Evolutionary conservation across 2,329 filamentous ascomycete species (phyloP), one percentile per base, ranked within the genome.

Genomic region (Aspergillus novoparasiticus): DNA sequence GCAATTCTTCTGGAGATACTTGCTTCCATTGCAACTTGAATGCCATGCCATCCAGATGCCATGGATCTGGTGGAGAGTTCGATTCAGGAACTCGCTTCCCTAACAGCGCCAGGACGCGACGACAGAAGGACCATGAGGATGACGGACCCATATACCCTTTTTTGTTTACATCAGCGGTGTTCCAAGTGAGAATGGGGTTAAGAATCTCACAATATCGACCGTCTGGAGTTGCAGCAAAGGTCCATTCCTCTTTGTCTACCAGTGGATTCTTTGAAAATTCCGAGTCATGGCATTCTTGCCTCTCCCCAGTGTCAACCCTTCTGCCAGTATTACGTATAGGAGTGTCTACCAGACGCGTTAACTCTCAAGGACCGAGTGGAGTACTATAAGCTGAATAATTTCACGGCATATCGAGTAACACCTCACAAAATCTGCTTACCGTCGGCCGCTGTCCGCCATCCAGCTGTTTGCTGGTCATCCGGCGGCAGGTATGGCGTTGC

Each of bases 81-180:
- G 73, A 70, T n/a, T 76, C 74, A 1, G 75, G 73, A 6, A 76
- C 68, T 43, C 71, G 69, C 57, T 74, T 69, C 4, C 75, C 75
- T 34, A 78, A 71, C 0, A 77, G 63, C 23, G 71, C 71, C 9
- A 78, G 59, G 2, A 78, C 75, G 4, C 75, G 70, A 28, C 75
- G 73, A 56, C 74, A 76, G 53, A 78, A 77, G 4, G 75, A 76
- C 75, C 75, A 78, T 26, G 75, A 76, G 3, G 75, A 78, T 1
- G 75, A 75, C 2, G 75, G 75, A 0, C 75, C 75, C 51, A 54
- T 54, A 54, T 54, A 54, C 51, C 51, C 51, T 54, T 9, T 8
- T 36, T 54, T 9, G n/a, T 21, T 23, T 21, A 71, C 71, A 41
- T 73, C 71, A 16, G 69, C 66, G 3, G 72, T 71, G 43, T 71